Conservation (phyloP, 805 yeast species). For the Candida peoriensis region DNA sequence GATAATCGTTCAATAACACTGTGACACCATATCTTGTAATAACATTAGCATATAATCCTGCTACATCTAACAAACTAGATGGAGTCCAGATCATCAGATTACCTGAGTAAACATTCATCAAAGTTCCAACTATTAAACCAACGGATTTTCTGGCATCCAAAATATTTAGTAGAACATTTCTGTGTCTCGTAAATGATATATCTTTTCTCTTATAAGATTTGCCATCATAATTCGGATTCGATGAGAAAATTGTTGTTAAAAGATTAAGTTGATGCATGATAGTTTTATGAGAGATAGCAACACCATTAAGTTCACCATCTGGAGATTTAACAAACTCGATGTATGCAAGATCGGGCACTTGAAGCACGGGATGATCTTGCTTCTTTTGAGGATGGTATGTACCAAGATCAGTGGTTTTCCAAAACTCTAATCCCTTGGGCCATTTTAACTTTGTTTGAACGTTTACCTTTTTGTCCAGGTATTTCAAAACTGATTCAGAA, state of each 20-base stretch:
- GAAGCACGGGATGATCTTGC: constrained; percentile 57
- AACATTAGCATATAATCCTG: constrained; percentile 83
- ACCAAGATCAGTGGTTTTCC: constrained; percentile 89
- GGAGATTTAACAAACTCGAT: constrained; percentile 91
- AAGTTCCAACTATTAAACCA: constrained; percentile 77
- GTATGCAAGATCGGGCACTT: constrained; percentile 82
- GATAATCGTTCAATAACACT: constrained; percentile 75
- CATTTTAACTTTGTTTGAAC: constrained; percentile 47
- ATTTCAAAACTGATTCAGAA: constrained; percentile 74
- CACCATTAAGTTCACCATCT: constrained; percentile 87
- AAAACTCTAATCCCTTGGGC: constrained; percentile 70
- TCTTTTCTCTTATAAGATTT: constrained; percentile 48
- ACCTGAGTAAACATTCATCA: constrained; percentile 82
- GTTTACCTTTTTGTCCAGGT: constrained; percentile 56
- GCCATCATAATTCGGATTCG: constrained; percentile 46
- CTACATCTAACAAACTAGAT: constrained; percentile 62
- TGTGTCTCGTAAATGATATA: constrained; percentile 39
- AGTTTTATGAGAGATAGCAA: constrained; percentile 86
- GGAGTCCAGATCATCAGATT: constrained; percentile 78
- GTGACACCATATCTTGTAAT: constrained; percentile 69
- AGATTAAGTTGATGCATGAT: constrained; percentile 84
- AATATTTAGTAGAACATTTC: constrained; percentile 56
- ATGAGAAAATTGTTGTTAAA: constrained; percentile 61
- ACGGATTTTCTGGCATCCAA: constrained; percentile 74
- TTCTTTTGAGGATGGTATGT: constrained; percentile 55